Evolutionary conservation across 1,139 yeast species (phyloP), one percentile per base, ranked within the genome.

Genomic region (Protomyces pachydermus): DNA sequence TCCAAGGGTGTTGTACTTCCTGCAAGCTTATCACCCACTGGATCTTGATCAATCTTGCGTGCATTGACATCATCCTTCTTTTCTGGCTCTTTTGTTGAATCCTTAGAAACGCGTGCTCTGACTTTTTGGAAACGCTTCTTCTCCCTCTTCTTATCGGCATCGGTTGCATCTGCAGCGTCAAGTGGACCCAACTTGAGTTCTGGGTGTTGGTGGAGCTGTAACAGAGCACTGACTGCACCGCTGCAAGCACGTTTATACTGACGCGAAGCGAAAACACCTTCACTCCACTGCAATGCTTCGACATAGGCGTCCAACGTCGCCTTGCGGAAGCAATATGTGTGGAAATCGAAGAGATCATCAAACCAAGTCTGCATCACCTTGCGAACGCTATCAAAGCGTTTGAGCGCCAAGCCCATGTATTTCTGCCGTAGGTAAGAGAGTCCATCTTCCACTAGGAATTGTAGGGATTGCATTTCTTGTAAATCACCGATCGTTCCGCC

Each of bases 321-420:
- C 71, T 87, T 85, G 76, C 97, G 84, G 80, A 89, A 83, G 74
- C 96, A 87, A 75, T 90, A 93, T 54, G 88, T 86, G 74, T 93
- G 98, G 85, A 93, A 93, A 74, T 93, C 99, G 70, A 87, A 82
- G 76, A 93, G 97, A 72, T 95, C 98, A 67, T 83, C 84, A 73
- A 79, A 82, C 75, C 86, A 90, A 65, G 84, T 88, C 60, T 83
- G 81, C 75, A 85, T 90, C 14, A 63, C 61, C 50, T 84, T 84
- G 61, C 84, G 78, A 39, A 91, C 81, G 0, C 91, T 85, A 48
- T 78, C 75, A 73, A 82, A 90, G 71, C 98, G 82, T 75, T 95
- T 95, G 69, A 91, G 76, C 0, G 97, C 85, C 69, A 93, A 77
- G 0, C 96, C 96, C 70, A 48, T 56, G 12, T 61, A 48, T 72